Evolutionary conservation across 2,329 filamentous ascomycete genomes (phyloP), one percentile per base, ranked within the genome.

Genomic region (Anthostomella pinea): DNA sequence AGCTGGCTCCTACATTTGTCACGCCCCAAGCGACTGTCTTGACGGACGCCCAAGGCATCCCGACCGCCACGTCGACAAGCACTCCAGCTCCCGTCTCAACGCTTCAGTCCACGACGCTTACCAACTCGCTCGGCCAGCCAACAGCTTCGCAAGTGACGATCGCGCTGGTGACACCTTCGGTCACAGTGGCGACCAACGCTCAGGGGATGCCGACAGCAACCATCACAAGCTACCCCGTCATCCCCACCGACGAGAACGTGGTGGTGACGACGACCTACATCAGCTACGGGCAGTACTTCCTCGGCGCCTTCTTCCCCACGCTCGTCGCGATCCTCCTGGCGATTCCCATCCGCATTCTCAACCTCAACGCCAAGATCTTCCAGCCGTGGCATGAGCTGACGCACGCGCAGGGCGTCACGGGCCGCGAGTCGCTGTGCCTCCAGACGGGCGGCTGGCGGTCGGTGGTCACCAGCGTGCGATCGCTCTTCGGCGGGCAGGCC

Each of bases 301-400:
- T 51, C 5, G 48, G 53, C 4, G 41, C 39, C 15, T 52, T 53
- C 31, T 39, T 53, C 0, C 47, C 53, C 0, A 54, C 51, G 1
- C 7, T 54, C 5, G 28, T 54, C 1, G 37, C 50, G 14, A 53
- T 46, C 31, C 15, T 49, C 1, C 9, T 55, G 0, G 49, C 49
- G 1, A 45, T 53, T 5, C 39, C 44, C 0, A 36, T 55, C 11
- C 48, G 48, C 5, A 51, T 51, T 17, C 43, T 57, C 20, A 43
- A 51, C 35, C 31, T 36, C 8, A 57, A 57, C 24, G 51, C 43
- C 29, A 53, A 49, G 37, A 36, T 49, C 5, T 45, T 55, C 25
- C 62, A 66, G 43, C 63, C 64, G 0, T 66, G 58, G 53, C 60
- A 65, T 43, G 60, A 60, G 30, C 52, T 68, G 8, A 53, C 58